Evolutionary conservation across 108 stramenopile genomes (phyloP).

Genomic region (Nitzschia sp.): DNA sequence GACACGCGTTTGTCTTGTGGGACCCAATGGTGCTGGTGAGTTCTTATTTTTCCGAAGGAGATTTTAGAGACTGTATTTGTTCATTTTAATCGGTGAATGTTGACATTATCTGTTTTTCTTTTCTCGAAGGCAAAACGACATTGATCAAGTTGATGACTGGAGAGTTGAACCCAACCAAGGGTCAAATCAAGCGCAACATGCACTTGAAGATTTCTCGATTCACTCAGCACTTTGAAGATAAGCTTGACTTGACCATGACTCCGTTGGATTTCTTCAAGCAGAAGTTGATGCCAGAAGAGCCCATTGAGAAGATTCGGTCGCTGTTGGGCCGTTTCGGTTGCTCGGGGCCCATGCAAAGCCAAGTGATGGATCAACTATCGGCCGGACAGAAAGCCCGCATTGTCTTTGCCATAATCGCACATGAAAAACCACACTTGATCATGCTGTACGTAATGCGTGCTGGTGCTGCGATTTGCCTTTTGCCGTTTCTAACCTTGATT

Average conservation of each 20-base stretch:
- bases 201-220: constrained; percentile 94
- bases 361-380: constrained; percentile 87
- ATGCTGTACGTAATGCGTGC: constrained; percentile 54
- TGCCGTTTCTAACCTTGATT: background rate
- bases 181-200: constrained; percentile 89
- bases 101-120: background rate
- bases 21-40: constrained; percentile 75
- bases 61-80: background rate
- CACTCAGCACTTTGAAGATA: constrained; percentile 99
- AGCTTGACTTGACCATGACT: constrained; percentile 93
- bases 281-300: constrained; percentile 78
- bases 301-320: constrained; percentile 80
- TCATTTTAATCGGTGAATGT: too few relatives aligned
- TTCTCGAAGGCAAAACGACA: constrained; percentile 78
- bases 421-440: constrained; percentile 95
- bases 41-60: too few relatives aligned
- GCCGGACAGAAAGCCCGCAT: constrained; percentile 98
- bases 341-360: constrained; percentile 82
- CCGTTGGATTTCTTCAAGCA: constrained; percentile 97
- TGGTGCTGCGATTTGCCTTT: background rate
- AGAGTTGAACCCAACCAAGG: constrained; percentile 90
- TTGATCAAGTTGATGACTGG: constrained; percentile 94
- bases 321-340: constrained; percentile 95
- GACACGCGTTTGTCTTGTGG: constrained; percentile 86
- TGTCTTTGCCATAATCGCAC: constrained; percentile 96